Evolutionary conservation across 1,139 yeast species (phyloP), one percentile per base, ranked within the genome.

Genomic region (Yamadazyma diospyri): DNA sequence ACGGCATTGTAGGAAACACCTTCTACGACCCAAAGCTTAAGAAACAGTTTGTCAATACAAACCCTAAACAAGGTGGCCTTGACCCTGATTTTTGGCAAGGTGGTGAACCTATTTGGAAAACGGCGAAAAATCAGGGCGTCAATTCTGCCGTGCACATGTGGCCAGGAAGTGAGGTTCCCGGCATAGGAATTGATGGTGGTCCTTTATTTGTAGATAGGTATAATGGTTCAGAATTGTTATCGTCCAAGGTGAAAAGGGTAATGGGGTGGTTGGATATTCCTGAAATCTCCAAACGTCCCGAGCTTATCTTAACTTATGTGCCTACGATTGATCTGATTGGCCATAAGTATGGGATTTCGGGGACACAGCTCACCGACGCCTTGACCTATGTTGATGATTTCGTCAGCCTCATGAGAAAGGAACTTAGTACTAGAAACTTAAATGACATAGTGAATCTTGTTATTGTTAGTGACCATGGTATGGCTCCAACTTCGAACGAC

Each of bases 91-190:
- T 85, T 64, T 86, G 95, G 95, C 55, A 47, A 31, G 92, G 94
- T 7, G 95, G 95, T 19, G 94, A 85, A 51, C 94, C 97, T 0
- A 55, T 88, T 17, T 88, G 97, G 97, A 62, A 69, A 28, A 84
- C 95, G 0, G 88, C 94, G 0, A 64, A 64, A 16, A 55, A 55
- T n/a, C 84, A 82, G 40, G 81, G 78, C 1, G 72, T 84, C 4
- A 64, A 64, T 10, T 64, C 83, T 2, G 95, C 94, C 0, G 81
- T 86, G n/a, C 95, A 88, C 54, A 87, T 88, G 95, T 88, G 95
- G 95, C 96, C 97, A 0, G 95, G 96, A 1, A 79, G 88, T 40
- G 95, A 86, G 47, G 94, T 81, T 4, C 71, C 68, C 34, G 65
- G 76, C 3, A 45, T 62, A 3, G 69, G 69, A 5, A 60, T 59